Evolutionary conservation across 139 green algal genomes (phyloP).

Genomic region (Protoeuglena noctilucae): DNA sequence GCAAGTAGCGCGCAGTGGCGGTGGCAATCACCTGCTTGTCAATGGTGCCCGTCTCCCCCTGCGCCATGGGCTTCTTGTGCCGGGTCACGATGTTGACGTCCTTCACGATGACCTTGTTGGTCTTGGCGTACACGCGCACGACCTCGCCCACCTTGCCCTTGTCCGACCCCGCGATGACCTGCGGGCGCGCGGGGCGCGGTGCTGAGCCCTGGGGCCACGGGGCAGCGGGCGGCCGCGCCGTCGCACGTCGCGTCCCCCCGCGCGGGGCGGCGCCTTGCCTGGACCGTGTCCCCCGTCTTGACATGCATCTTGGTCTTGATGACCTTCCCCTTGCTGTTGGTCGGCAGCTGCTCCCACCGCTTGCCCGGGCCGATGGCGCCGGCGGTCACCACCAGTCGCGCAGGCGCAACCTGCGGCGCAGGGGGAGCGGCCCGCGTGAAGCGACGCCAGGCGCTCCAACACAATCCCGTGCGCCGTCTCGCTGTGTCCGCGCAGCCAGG

Average conservation of each 20-base stretch:
- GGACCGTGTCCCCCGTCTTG: constrained; percentile 68
- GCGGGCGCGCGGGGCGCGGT: constrained; percentile 2
- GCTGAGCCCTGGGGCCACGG: no score
- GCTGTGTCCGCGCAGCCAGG: no score
- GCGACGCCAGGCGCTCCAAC: no score
- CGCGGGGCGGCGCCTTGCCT: no score
- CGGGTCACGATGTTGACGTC: constrained; percentile 80
- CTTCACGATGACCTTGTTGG: constrained; percentile 67
- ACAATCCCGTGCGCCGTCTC: no score
- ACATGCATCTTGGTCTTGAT: constrained; percentile 68
- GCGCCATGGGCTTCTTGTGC: constrained; percentile 51
- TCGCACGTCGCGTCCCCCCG: no score
- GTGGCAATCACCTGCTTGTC: no score
- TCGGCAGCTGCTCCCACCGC: constrained; percentile 61
- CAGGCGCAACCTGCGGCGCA: no score
- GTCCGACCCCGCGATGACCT: constrained; percentile 77
- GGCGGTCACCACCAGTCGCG: no score
- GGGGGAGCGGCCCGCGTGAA: no score
- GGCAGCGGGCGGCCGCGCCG: no score
- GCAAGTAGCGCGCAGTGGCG: no score
- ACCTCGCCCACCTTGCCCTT: constrained; percentile 89
- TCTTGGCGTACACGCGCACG: constrained; percentile 45
- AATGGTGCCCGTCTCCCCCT: constrained; percentile 70
- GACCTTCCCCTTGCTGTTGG: constrained; percentile 65
- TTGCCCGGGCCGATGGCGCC: constrained; percentile 46